Evolutionary conservation across 208 protist species (phyloP).

Genomic region (Tetramitus jugosus): DNA sequence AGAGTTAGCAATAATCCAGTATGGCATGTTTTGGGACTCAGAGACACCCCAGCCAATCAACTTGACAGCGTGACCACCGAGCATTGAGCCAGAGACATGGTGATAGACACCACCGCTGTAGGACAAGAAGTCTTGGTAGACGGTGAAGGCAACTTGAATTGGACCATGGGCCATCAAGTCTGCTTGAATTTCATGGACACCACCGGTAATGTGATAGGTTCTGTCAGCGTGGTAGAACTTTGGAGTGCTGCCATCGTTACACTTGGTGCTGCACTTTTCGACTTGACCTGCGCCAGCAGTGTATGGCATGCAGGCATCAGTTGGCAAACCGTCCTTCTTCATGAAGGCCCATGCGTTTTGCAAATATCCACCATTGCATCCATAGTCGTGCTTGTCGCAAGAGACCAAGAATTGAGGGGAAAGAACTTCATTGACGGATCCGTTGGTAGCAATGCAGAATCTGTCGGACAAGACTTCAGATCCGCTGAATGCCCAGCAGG

Average conservation of each 20-base stretch:
- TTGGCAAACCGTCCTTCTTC: slow-evolving; percentile 31
- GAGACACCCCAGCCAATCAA: slow-evolving; percentile 71
- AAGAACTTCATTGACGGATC: slow-evolving; percentile 32
- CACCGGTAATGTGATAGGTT: not conserved
- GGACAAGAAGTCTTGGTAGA: slow-evolving; percentile 73
- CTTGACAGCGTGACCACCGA: slow-evolving; percentile 72
- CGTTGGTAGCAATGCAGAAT: slow-evolving; percentile 65
- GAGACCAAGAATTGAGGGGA: slow-evolving; percentile 21
- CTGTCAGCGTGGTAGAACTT: slow-evolving; percentile 4
- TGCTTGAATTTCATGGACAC: not conserved
- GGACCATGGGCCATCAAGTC: slow-evolving; percentile 70
- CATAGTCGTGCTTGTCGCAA: slow-evolving; percentile 20
- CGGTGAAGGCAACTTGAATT: slow-evolving; percentile 69
- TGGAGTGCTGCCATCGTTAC: not conserved
- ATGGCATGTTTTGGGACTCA: slow-evolving; percentile 43
- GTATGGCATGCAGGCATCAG: slow-evolving; percentile 34
- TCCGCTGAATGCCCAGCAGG: slow-evolving; percentile 75
- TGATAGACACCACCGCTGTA: slow-evolving; percentile 78
- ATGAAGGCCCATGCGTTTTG: slow-evolving; percentile 34
- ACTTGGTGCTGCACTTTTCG: slow-evolving; percentile 43
- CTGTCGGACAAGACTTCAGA: slow-evolving; percentile 68
- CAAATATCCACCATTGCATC: slow-evolving; percentile 41
- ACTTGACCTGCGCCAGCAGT: slow-evolving; percentile 4
- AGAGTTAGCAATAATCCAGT: slow-evolving; percentile 83
- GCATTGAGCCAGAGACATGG: slow-evolving; percentile 50